Percentiles rank a stretch among this genome's conserved stretches.
Evolutionary conservation across 1,139 yeast species (phyloP).

Genomic region (Suhomyces anneliseae): DNA sequence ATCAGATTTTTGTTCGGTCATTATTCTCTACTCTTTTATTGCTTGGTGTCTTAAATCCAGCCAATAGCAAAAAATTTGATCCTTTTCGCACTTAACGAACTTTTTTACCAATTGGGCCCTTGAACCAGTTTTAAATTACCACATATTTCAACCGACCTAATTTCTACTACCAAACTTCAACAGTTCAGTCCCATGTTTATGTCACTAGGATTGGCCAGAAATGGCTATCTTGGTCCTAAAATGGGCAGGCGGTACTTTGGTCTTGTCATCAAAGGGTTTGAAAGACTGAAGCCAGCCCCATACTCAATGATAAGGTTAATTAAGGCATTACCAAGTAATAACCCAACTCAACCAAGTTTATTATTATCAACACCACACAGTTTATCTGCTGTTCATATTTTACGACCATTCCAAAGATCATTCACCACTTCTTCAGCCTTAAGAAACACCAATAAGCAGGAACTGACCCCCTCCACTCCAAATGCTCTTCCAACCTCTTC

Average conservation of each 20-base stretch:
- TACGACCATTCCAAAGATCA: no score
- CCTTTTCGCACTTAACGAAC: not conserved
- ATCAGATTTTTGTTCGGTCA: no score
- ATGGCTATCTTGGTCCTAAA: not conserved
- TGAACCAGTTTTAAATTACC: not conserved
- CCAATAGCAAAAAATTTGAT: not conserved
- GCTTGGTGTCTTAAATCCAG: not conserved
- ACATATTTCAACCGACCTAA: not conserved
- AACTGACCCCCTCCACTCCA: no score
- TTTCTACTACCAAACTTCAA: not conserved
- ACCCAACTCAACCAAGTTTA: no score
- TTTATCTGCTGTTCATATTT: no score
- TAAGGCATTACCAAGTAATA: no score
- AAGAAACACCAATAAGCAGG: no score
- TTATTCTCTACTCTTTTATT: no score
- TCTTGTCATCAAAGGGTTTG: not conserved
- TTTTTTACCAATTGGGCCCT: not conserved
- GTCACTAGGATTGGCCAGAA: not conserved
- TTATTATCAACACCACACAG: no score
- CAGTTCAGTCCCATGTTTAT: not conserved
- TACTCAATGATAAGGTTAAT: no score
- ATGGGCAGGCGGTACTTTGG: not conserved
- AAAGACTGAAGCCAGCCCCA: not conserved
- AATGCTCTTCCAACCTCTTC: no score
- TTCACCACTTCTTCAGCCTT: no score